phyloP scores from a whole-genome alignment of 352 stramenopile genomes.

The Globisporangium spiculum region DNA sequence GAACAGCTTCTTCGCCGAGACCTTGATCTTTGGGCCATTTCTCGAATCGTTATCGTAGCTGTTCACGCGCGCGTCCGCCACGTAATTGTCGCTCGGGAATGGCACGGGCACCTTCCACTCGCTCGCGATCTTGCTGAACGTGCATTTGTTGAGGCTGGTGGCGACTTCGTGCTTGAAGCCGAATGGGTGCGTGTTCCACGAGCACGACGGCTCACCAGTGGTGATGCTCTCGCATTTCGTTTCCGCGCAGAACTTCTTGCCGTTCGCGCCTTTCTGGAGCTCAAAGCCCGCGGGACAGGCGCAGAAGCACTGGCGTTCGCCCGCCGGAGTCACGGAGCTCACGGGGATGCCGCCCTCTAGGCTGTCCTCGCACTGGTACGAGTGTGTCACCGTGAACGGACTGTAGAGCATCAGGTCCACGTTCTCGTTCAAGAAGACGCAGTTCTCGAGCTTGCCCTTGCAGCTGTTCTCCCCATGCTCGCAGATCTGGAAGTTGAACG shows the following conservation, averaged over 20 bases:
- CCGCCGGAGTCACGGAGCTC: constrained; percentile 26
- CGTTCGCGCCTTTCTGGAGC: constrained; percentile 19
- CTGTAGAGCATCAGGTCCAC: constrained; percentile 64
- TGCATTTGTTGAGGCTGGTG: not conserved
- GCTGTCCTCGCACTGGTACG: constrained; percentile 27
- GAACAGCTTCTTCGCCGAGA: constrained; percentile 1
- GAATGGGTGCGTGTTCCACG: constrained; percentile 36
- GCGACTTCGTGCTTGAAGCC: constrained; percentile 42
- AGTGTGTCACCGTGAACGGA: constrained; percentile 43
- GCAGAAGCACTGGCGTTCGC: constrained; percentile 51
- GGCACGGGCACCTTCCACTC: constrained; percentile 40
- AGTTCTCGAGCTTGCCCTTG: constrained; percentile 31
- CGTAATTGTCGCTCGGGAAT: constrained; percentile 60
- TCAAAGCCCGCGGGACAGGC: constrained; percentile 41
- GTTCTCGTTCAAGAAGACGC: constrained; percentile 30
- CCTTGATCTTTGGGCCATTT: not conserved
- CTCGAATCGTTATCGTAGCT: constrained; percentile 14
- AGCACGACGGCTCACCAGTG: constrained; percentile 27
- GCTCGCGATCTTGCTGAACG: constrained; percentile 24
- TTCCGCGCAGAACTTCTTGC: constrained; percentile 25
- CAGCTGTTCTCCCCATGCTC: constrained; percentile 14
- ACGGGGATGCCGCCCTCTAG: constrained; percentile 45
- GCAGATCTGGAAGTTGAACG: constrained; percentile 23
- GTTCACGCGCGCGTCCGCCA: constrained; percentile 40
- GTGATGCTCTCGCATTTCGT: constrained; percentile 15